Evolutionary conservation across 2,329 filamentous ascomycete species (phyloP).

Genomic region (Exophiala bonariae): DNA sequence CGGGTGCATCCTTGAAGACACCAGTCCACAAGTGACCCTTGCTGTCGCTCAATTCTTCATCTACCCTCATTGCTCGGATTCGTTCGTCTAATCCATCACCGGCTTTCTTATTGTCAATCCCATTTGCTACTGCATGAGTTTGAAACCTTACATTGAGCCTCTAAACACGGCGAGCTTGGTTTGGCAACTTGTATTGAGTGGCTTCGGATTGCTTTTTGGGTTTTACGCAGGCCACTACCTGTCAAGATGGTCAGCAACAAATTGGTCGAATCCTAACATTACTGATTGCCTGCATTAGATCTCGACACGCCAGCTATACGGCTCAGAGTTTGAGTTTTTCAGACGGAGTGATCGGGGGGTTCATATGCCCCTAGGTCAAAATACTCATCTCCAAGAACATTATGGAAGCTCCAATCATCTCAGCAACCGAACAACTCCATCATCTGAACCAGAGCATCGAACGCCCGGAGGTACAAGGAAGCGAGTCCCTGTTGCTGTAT

Average conservation of each 20-base stretch:
- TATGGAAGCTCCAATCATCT: slow-evolving; percentile 19
- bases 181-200: too few species aligned
- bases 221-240: not conserved
- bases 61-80: slow-evolving; percentile 11
- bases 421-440: slow-evolving; percentile 23
- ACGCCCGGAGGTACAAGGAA: slow-evolving; percentile 26
- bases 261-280: not conserved
- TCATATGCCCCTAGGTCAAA: slow-evolving; percentile 25
- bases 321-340: slow-evolving; percentile 26
- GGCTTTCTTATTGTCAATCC: not conserved
- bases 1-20: slow-evolving; percentile 17
- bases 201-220: too few species aligned
- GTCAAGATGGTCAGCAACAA: slow-evolving; percentile 17
- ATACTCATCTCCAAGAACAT: slow-evolving; percentile 20
- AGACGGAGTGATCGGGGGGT: slow-evolving; percentile 27
- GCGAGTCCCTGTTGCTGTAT: slow-evolving; percentile 34
- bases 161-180: too few species aligned
- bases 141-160: not conserved
- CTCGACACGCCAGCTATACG: slow-evolving; percentile 20
- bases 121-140: not conserved
- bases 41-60: slow-evolving; percentile 8
- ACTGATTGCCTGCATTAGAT: slow-evolving; percentile 18
- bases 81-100: slow-evolving; percentile 2
- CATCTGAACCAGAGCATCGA: slow-evolving; percentile 27
- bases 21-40: slow-evolving; percentile 12